These are phyloP conservation scores for Pseudisothecium myosuroides DNA, from an alignment of 225 moss, liverwort and hornwort species.

Conservation along the genomic window DNA sequence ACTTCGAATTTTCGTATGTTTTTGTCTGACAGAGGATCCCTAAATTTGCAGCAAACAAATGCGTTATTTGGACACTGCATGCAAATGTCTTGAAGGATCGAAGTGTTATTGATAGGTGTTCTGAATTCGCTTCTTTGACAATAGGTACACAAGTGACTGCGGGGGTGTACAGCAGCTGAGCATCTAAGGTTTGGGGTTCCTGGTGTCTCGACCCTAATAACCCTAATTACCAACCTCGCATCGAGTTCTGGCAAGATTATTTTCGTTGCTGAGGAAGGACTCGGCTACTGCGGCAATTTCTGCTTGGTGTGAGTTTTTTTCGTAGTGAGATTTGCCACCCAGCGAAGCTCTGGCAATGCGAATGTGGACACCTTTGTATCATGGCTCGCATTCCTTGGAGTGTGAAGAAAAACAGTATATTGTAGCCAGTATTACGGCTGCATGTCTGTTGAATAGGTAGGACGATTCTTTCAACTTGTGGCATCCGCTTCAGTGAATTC, in stretches of 20 bases:
- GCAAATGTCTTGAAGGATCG: not conserved
- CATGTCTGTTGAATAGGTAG: not conserved
- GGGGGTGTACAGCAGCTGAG: not conserved
- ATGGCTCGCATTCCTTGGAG: constrained; percentile 10
- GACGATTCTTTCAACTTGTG: constrained; percentile 2
- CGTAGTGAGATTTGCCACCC: not conserved
- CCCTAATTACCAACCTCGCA: not conserved
- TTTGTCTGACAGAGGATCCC: not conserved
- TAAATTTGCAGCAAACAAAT: not conserved
- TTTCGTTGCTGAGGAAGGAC: not conserved
- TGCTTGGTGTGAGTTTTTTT: not conserved
- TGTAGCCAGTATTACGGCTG: not conserved
- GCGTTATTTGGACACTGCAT: not conserved
- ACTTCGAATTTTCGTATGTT: not conserved
- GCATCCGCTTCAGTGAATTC: constrained; percentile 4
- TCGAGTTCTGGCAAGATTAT: not conserved
- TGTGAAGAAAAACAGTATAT: not conserved
- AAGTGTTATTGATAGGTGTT: not conserved
- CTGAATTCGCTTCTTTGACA: not conserved
- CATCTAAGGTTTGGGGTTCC: not conserved
- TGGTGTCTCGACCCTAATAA: not conserved
- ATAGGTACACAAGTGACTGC: not conserved
- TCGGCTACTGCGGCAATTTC: not conserved
- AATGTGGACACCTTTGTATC: not conserved
- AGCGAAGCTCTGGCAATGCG: not conserved